Evolutionary conservation across 305 asterid genomes (phyloP), one percentile per base, ranked within the genome.

Genomic region (Salvia sclarea): DNA sequence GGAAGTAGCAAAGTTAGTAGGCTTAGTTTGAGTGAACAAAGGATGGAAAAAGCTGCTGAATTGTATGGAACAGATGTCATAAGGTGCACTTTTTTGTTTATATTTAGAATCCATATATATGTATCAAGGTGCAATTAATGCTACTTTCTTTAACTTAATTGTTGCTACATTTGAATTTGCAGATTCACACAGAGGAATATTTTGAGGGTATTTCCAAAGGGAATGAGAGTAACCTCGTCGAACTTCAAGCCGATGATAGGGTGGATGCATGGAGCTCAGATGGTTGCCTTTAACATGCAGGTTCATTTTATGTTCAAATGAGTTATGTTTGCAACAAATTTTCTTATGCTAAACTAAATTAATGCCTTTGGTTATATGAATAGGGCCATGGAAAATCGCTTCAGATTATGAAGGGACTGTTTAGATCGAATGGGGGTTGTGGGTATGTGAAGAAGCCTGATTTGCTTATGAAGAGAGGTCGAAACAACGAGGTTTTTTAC

Each of bases 221-320:
- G 90, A 50, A 87, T 86, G 17, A 76, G 95, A 49, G 96, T 92
- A 10, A 89, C 90, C 44, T 92, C 98, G 40, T 79, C 98, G 22
- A 92, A 92, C 66, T 92, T 76, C 64, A 77, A 73, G 76, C 96
- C 98, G 0, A 64, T 80, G 33, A 75, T 66, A 4, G 98, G 90
- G 22, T 92, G 98, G 98, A 89, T 80, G 81, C 98, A 86, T 60
- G 96, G 98, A 57, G 98, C 95, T 76, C 98, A 92, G 81, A 89
- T 92, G 98, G 89, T 87, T 71, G 98, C 96, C 37, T 87, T 89
- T 17, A 92, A 92, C 75, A 89, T 92, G 98, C 96, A 92, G 89
- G 97, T 14, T 52, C 6, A 4, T 22, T 22, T 12, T 10, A 1
- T 47, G 16, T 16, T 16, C 24, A 47, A 47, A 47, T 47, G 22